Evolutionary conservation across 2,329 filamentous ascomycete species (phyloP), one percentile per base, ranked within the genome.

Genomic region (Cercospora zeae-maydis): DNA sequence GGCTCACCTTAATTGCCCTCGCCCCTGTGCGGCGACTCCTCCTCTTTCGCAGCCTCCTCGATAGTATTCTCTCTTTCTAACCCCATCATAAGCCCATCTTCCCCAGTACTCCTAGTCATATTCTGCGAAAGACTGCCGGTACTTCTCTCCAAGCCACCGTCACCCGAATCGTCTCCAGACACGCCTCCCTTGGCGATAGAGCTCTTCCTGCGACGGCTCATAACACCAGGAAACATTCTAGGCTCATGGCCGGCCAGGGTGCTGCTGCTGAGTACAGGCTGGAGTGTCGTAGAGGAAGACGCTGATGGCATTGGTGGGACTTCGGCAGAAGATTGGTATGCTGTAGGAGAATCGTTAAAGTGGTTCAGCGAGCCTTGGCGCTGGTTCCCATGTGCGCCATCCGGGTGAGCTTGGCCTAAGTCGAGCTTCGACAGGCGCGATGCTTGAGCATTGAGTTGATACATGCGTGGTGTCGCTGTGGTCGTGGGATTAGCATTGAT

Each of bases 211-310:
- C 79, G 72, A 36, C 76, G 73, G 57, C 78, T 79, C 10, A 92
- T 82, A 33, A 92, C 83, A 0, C 89, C 89, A 0, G 90, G 90
- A 67, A 91, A 90, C 66, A 91, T 86, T 66, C 82, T 83, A 10
- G 88, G 89, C 74, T 91, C 88, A 54, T 79, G 82, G 3, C 82
- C 85, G 30, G 77, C 75, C 27, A 80, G 65, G 24, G 64, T 57
- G 6, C 10, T 86, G 72, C 67, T 84, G 81, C 59, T 78, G 68
- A 63, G 83, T 78, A 52, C 77, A 74, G 68, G 77, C 72, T 31
- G 74, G 71, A 58, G 81, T 77, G 7, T 77, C 70, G 13, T 58
- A 8, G 60, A 58, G 39, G 36, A 47, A 1, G 42, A 36, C 16
- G 58, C 62, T 8, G 52, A 58, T 7, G 61, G 49, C 61, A 59